Evolutionary conservation across 345 rosid species (phyloP), one percentile per base, ranked within the genome.

Genomic region (Garcia nutans): DNA sequence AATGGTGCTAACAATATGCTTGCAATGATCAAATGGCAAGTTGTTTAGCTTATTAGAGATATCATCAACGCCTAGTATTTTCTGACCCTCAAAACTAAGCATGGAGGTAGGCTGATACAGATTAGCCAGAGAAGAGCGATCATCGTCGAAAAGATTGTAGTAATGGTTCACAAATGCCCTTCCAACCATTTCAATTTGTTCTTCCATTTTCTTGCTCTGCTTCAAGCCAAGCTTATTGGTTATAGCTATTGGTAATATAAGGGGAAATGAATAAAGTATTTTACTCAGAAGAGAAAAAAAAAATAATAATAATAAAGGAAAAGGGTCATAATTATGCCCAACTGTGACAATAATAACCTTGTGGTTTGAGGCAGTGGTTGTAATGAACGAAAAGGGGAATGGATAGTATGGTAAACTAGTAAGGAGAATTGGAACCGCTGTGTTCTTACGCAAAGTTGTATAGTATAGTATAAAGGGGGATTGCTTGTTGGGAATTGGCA

Each of bases 1-100:
- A 3, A 89, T 75, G 77, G 94, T 92, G 89, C 91, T 86, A 79
- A 92, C 77, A 23, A 62, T 52, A 78, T 89, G 98, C 15, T 80
- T 89, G 73, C 94, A 88, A 26, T 86, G 89, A 74, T 90, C 92
- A n/a, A 92, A 90, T 2, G 93, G 97, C 33, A 94, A 80, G 74
- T 80, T 82, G 50, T 77, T 87, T 52, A 94, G 89, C 88, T 88
- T 94, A 3, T 79, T 9, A 20, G 89, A 71, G 80, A 94, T 90
- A n/a, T 86, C 80, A 8, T 82, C 88, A 16, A 71, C 88, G 2
- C 98, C 97, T 1, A 71, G 44, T 31, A 86, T 49, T 78, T 83
- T 86, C 76, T 90, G 91, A 17, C 98, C 96, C 74, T 94, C 97
- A 9, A 94, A 92, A 52, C 90, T 88, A n/a, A 94, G 87, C 89